A percentile compares a stretch with the other conserved stretches of the same genome.
Conservation (phyloP, 805 yeast species). For the Metschnikowia vanudenii region DNA sequence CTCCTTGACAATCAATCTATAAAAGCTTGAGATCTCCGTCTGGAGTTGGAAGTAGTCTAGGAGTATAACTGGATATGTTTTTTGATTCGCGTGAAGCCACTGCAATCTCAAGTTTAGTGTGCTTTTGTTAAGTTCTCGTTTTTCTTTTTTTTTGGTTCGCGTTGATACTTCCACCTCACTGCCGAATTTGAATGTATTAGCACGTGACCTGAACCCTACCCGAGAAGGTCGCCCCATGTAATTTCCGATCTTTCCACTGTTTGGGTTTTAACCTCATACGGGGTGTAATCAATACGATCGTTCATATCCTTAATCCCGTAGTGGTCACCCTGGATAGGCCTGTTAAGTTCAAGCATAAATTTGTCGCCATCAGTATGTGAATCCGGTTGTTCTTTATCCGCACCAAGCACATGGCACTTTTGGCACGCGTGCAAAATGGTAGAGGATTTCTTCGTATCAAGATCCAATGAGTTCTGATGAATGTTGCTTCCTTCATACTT, state of each 20-base stretch:
- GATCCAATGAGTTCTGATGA: too few relatives aligned
- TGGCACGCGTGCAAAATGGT: slow-evolving; percentile 24
- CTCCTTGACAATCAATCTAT: background rate
- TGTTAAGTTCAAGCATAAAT: slow-evolving; percentile 20
- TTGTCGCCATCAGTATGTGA: slow-evolving; percentile 18
- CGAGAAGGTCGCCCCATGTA: slow-evolving; percentile 11
- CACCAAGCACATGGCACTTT: slow-evolving; percentile 27
- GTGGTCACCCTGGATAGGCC: slow-evolving; percentile 32
- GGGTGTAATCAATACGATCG: slow-evolving; percentile 13
- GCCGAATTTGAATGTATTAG: background rate
- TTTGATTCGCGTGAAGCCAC: background rate
- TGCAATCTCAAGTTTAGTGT: background rate
- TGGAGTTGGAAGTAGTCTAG: background rate
- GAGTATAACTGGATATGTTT: too few relatives aligned
- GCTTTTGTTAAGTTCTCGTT: background rate
- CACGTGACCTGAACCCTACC: slow-evolving; percentile 10
- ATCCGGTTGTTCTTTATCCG: slow-evolving; percentile 12
- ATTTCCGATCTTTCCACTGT: slow-evolving; percentile 9
- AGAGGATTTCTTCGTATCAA: background rate
- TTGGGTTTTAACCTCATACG: background rate
- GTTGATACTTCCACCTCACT: slow-evolving; percentile 4
- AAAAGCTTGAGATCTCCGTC: background rate
- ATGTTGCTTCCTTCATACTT: too few relatives aligned
- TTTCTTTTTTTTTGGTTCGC: slow-evolving; percentile 5
- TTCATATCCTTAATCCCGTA: slow-evolving; percentile 29